Percentiles rank a stretch among this genome's conserved stretches.
These are phyloP conservation scores for Lecanicillium sp. DNA, from an alignment of 2,329 filamentous ascomycete genomes.

Conservation along the genomic window DNA sequence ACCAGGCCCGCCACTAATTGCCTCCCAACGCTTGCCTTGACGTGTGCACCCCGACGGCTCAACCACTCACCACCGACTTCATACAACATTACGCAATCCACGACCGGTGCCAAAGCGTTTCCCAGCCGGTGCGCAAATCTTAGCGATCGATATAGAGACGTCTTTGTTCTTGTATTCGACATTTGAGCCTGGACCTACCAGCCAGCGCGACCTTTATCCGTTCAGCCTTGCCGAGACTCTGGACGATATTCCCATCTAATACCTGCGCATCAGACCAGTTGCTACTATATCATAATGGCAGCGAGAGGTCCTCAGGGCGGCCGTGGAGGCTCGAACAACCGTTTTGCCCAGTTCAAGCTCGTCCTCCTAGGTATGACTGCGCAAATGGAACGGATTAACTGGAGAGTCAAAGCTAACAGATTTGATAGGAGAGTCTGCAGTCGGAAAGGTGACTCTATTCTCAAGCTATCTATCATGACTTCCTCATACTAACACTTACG, in stretches of 20 bases:
- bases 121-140: too few species aligned
- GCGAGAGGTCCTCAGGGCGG: constrained; percentile 62
- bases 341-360: constrained; percentile 98
- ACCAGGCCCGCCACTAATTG: constrained; percentile 5
- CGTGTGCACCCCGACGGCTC: constrained; percentile 4
- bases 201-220: too few species aligned
- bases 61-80: constrained; percentile 3
- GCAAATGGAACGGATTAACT: too few species aligned
- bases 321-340: constrained; percentile 60
- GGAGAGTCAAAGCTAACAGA: constrained; percentile 27
- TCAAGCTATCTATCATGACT: constrained; percentile 2
- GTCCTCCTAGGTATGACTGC: constrained; percentile 91
- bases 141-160: too few species aligned
- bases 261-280: constrained; percentile 10
- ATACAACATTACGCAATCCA: constrained; percentile 1
- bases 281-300: constrained; percentile 57
- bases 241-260: neutral
- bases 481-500: constrained; percentile 13
- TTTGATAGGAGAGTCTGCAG: constrained; percentile 81
- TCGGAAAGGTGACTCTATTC: constrained; percentile 71
- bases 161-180: too few species aligned
- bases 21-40: constrained; percentile 2
- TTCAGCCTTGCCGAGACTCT: too few species aligned
- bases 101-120: too few species aligned
- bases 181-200: too few species aligned